phyloP scores from a whole-genome alignment of 768 basidiomycete species.

The Coprinopsis marcescibilis region DNA sequence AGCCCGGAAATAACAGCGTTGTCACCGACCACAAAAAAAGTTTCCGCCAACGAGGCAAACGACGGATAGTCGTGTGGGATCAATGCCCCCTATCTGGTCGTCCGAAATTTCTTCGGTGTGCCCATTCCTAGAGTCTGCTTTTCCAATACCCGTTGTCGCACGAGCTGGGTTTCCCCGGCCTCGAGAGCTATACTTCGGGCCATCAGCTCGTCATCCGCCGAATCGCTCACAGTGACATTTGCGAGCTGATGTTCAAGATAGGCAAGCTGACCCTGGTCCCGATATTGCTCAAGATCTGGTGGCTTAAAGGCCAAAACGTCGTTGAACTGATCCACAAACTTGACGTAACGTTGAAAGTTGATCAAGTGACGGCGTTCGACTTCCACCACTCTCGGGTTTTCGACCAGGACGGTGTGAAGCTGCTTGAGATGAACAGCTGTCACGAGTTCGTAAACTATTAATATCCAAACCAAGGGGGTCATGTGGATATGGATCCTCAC shows the following conservation, averaged over 20 bases:
- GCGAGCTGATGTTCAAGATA: conserved; percentile 37
- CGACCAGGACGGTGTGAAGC: conserved; percentile 25
- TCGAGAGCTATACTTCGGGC: conserved; percentile 26
- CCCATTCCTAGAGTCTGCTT: conserved; percentile 20
- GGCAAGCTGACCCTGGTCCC: conserved; percentile 29
- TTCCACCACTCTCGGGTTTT: conserved; percentile 23
- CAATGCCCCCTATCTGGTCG: not conserved
- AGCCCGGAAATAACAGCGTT: no score
- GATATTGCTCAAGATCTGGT: conserved; percentile 27
- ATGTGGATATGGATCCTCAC: conserved; percentile 18
- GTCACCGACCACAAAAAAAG: no score
- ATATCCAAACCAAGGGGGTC: not conserved
- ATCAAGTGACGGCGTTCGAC: conserved; percentile 31
- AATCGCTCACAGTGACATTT: conserved; percentile 20
- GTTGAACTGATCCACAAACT: conserved; percentile 31
- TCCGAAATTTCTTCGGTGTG: conserved; percentile 6
- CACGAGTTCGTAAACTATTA: not conserved
- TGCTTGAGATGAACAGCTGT: conserved; percentile 36
- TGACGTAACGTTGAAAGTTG: conserved; percentile 36
- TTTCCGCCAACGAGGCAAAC: no score
- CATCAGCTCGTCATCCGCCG: conserved; percentile 29
- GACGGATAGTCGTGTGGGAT: no score
- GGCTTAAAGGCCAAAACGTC: conserved; percentile 26
- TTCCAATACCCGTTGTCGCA: conserved; percentile 16
- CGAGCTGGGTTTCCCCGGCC: conserved; percentile 22